phyloP scores from a whole-genome alignment of 352 stramenopile genomes.

The Stramenopiles sp. region DNA sequence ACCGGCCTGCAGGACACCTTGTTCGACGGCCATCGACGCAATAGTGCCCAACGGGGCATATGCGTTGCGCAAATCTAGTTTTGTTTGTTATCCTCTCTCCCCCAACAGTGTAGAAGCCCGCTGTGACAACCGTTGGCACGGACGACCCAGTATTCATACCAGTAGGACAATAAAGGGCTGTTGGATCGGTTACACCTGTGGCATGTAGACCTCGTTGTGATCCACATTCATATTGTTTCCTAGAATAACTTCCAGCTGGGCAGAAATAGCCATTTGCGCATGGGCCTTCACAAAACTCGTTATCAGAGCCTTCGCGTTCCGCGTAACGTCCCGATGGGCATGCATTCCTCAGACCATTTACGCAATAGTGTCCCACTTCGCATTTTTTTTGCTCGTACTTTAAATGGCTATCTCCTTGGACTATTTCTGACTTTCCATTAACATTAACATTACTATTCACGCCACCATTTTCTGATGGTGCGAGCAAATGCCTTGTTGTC shows the following conservation, averaged over 20 bases:
- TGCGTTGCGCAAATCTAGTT: neutral
- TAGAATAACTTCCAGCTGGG: conserved; percentile 14
- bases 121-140: neutral
- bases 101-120: conserved; percentile 16
- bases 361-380: conserved; percentile 18
- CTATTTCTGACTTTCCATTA: neutral
- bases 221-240: conserved; percentile 17
- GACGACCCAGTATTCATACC: conserved; percentile 5
- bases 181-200: neutral
- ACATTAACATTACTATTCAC: neutral
- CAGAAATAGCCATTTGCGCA: conserved; percentile 23
- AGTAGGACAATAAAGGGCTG: conserved; percentile 11
- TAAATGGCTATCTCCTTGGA: conserved; percentile 3
- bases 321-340: conserved; percentile 20
- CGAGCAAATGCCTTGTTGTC: neutral
- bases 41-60: conserved; percentile 14
- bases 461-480: neutral
- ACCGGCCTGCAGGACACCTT: conserved; percentile 18
- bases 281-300: neutral
- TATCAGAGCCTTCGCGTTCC: neutral
- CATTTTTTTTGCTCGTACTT: conserved; percentile 8
- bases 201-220: neutral
- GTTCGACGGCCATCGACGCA: conserved; percentile 11
- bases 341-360: conserved; percentile 5
- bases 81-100: neutral